These are phyloP conservation scores for Pyricularia grisea DNA, from an alignment of 2,329 filamentous ascomycete species.

Conservation along the genomic window DNA sequence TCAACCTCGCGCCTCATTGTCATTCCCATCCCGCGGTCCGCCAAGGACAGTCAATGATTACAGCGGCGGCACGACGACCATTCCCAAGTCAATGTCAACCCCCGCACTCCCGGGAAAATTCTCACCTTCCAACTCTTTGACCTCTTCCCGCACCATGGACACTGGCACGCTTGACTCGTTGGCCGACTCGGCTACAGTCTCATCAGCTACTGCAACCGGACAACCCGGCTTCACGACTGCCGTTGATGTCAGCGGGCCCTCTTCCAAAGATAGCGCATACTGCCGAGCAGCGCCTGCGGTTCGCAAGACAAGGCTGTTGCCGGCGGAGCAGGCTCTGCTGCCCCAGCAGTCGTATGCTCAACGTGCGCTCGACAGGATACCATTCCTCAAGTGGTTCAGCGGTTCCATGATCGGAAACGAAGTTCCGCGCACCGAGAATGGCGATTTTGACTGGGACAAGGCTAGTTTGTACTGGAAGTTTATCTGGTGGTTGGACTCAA, in stretches of 20 bases:
- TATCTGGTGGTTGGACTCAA: constrained; percentile 52
- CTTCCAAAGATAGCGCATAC: constrained; percentile 30
- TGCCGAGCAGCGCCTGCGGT: constrained; percentile 59
- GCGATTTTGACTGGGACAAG: constrained; percentile 66
- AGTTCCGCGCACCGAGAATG: constrained; percentile 62
- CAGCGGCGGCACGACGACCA: constrained; percentile 10
- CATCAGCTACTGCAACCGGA: constrained; percentile 34
- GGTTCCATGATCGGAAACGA: constrained; percentile 65
- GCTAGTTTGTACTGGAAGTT: constrained; percentile 61
- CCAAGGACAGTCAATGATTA: constrained; percentile 15
- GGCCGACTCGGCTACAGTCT: constrained; percentile 27
- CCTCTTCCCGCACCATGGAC: constrained; percentile 48
- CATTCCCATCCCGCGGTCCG: constrained; percentile 11
- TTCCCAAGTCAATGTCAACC: neutral
- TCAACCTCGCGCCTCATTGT: constrained; percentile 4
- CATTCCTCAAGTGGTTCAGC: constrained; percentile 64
- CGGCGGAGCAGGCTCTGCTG: constrained; percentile 60
- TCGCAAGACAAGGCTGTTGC: constrained; percentile 53
- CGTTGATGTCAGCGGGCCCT: constrained; percentile 9
- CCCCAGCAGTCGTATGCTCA: constrained; percentile 58
- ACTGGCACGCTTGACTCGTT: constrained; percentile 38
- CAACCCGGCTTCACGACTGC: constrained; percentile 11
- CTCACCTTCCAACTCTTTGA: constrained; percentile 26
- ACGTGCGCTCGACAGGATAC: constrained; percentile 54
- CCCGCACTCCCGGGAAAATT: neutral